Conservation (phyloP, 2,329 filamentous ascomycete species). For the Aureobasidium sp. region DNA sequence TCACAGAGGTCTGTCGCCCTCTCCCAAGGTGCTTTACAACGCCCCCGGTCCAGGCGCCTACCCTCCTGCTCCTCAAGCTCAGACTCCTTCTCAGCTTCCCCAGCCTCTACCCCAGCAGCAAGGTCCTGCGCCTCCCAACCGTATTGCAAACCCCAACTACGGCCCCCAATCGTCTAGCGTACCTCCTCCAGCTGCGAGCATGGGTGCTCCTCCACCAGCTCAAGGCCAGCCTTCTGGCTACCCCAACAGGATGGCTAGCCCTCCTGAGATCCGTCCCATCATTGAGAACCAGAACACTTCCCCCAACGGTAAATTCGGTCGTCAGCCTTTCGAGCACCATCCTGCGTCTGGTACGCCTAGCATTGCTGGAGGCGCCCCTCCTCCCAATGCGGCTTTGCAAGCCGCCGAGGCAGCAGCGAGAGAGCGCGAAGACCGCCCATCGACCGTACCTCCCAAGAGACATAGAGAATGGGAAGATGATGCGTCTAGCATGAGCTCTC, state of each 20-base stretch:
- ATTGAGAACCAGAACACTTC: conserved; percentile 76
- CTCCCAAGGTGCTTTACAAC: conserved; percentile 52
- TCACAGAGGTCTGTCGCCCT: conserved; percentile 50
- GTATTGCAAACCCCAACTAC: conserved; percentile 43
- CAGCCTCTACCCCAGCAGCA: conserved; percentile 28
- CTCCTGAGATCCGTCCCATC: conserved; percentile 73
- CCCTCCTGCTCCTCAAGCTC: conserved; percentile 7
- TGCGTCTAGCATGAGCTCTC: conserved; percentile 38
- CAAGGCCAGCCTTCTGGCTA: conserved; percentile 60
- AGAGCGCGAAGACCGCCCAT: conserved; percentile 64
- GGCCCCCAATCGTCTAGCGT: conserved; percentile 34
- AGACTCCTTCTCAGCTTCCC: conserved; percentile 42
- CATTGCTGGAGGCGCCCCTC: conserved; percentile 64
- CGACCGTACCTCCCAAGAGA: conserved; percentile 71
- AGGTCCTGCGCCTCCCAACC: conserved; percentile 24
- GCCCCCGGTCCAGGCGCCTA: conserved; percentile 41
- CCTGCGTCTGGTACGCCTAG: conserved; percentile 53
- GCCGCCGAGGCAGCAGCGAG: conserved; percentile 63
- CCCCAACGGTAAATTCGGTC: conserved; percentile 78
- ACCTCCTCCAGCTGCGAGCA: conserved; percentile 46
- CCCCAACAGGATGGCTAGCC: conserved; percentile 60
- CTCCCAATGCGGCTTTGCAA: conserved; percentile 54
- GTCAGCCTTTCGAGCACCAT: conserved; percentile 73
- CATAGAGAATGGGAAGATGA: conserved; percentile 91
- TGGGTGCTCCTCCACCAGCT: conserved; percentile 47